phyloP scores from a whole-genome alignment of 139 green algal species.

The Chlamydomonas sphaeroides region DNA sequence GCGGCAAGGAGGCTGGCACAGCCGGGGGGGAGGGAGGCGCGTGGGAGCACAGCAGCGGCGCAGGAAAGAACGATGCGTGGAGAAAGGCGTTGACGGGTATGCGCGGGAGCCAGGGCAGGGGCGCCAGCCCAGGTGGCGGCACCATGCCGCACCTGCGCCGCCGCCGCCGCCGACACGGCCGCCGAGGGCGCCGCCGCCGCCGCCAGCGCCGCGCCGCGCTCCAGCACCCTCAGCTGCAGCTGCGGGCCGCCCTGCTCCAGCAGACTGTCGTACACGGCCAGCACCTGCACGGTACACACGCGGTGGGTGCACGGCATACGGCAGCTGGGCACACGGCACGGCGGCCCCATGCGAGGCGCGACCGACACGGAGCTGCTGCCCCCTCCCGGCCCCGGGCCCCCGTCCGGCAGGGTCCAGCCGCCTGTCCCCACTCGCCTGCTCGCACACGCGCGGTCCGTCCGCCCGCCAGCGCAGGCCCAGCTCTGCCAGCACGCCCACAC shows the following conservation, averaged over 20 bases:
- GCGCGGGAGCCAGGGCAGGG: neutral
- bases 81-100: too few species aligned
- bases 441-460: conserved; percentile 39
- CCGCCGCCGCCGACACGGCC: conserved; percentile 39
- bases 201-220: conserved; percentile 24
- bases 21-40: too few species aligned
- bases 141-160: conserved; percentile 28
- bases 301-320: too few species aligned
- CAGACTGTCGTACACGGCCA: conserved; percentile 52
- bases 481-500: conserved; percentile 43
- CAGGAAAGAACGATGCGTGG: too few species aligned
- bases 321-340: too few species aligned
- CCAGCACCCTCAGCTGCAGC: conserved; percentile 42
- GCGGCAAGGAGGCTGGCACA: too few species aligned
- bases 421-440: conserved; percentile 21
- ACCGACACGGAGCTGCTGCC: too few species aligned
- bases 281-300: too few species aligned
- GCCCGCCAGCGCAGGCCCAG: conserved; percentile 36
- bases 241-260: conserved; percentile 34
- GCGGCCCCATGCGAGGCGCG: too few species aligned
- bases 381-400: too few species aligned
- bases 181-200: conserved; percentile 37
- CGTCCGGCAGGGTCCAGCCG: too few species aligned
- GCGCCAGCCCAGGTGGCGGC: conserved; percentile 30
- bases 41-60: too few species aligned